Conservation (phyloP, 2,329 filamentous ascomycete species). For the Apiospora rasikravindrae region DNA sequence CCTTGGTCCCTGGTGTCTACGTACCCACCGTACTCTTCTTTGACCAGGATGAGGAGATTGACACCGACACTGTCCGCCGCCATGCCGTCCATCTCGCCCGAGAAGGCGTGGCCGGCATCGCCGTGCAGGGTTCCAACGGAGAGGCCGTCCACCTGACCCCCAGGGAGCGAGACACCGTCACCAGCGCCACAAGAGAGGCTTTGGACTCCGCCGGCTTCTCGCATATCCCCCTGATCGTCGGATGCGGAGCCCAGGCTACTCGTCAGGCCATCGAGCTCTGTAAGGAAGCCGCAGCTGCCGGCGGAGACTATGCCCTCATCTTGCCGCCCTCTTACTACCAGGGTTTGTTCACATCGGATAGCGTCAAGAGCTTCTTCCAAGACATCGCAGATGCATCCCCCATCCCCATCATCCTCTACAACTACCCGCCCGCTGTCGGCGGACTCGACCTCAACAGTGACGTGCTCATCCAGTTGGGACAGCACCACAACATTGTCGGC, state of each 20-base stretch:
- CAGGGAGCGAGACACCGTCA: constrained; percentile 65
- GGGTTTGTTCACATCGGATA: constrained; percentile 58
- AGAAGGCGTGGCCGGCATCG: constrained; percentile 69
- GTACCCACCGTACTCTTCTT: constrained; percentile 68
- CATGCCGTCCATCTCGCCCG: constrained; percentile 63
- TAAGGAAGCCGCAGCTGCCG: constrained; percentile 65
- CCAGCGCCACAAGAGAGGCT: constrained; percentile 62
- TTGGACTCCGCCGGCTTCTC: constrained; percentile 59
- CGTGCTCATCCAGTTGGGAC: constrained; percentile 55
- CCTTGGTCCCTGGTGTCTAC: constrained; percentile 52
- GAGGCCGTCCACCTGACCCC: constrained; percentile 72
- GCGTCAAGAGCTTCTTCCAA: constrained; percentile 64
- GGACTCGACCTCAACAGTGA: constrained; percentile 63
- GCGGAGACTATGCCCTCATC: constrained; percentile 70
- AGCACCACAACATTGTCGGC: constrained; percentile 62
- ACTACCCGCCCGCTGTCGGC: constrained; percentile 61
- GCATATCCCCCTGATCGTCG: constrained; percentile 66
- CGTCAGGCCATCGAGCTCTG: constrained; percentile 69
- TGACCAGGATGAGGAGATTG: constrained; percentile 56
- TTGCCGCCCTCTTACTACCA: constrained; percentile 74
- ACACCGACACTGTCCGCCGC: constrained; percentile 52
- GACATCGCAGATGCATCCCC: constrained; percentile 60
- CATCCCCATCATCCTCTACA: constrained; percentile 66
- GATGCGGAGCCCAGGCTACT: constrained; percentile 69
- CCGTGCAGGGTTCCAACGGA: constrained; percentile 74